Conservation (phyloP, 106 monocot species). For the Dioscorea alata region DNA sequence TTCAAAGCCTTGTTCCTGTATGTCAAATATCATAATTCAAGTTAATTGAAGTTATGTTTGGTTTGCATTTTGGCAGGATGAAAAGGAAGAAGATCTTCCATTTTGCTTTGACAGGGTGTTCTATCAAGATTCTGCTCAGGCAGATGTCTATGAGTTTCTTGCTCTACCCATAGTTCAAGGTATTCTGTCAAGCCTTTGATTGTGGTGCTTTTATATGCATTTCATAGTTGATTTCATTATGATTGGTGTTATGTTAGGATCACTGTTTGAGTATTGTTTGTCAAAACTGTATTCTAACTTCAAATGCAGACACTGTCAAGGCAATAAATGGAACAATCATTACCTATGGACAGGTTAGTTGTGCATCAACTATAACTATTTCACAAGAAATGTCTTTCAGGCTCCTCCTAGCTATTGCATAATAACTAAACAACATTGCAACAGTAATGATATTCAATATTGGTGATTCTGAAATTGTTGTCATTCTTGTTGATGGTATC, state of each 20-base stretch:
- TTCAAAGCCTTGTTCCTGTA: neutral
- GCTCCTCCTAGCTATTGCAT: too few species aligned
- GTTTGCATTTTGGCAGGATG: slow-evolving; percentile 33
- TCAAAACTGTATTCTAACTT: neutral
- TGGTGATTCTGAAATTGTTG: too few species aligned
- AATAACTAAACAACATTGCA: too few species aligned
- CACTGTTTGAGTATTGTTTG: too few species aligned
- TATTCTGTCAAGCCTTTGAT: slow-evolving; percentile 2
- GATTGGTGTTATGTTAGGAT: too few species aligned
- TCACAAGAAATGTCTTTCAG: too few species aligned
- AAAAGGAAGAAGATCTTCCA: slow-evolving; percentile 59
- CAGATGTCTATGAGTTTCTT: slow-evolving; percentile 67
- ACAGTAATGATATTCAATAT: too few species aligned
- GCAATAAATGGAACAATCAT: slow-evolving; percentile 73
- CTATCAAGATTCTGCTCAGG: slow-evolving; percentile 56
- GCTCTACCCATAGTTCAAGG: slow-evolving; percentile 68
- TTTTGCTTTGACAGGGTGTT: slow-evolving; percentile 85
- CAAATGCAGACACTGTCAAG: slow-evolving; percentile 44
- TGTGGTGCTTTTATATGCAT: too few species aligned
- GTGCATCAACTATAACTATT: too few species aligned
- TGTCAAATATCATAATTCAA: neutral
- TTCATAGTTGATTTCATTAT: too few species aligned
- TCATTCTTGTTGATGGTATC: too few species aligned
- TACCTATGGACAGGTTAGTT: slow-evolving; percentile 69
- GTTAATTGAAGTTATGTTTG: neutral